Conservation (phyloP, 2,329 filamentous ascomycete genomes). For the Exophiala oligosperma region DNA sequence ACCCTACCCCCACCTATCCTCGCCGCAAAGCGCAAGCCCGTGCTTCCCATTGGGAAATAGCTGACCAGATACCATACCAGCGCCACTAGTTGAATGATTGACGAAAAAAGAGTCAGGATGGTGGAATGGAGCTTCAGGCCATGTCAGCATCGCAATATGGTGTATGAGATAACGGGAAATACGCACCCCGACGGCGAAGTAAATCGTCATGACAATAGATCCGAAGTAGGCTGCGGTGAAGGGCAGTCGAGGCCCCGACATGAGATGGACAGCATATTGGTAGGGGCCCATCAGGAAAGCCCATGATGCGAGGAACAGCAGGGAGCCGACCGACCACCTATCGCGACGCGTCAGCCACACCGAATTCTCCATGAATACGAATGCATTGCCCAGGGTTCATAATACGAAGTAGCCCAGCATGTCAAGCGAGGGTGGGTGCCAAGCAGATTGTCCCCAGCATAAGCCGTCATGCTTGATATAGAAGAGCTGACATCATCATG, state of each 20-base stretch:
- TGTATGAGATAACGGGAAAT: conserved; percentile 76
- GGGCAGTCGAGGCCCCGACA: conserved; percentile 80
- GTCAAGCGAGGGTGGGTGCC: conserved; percentile 9
- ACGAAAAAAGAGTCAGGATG: conserved; percentile 79
- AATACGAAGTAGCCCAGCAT: conserved; percentile 2
- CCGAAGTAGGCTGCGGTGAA: conserved; percentile 96
- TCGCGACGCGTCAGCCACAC: conserved; percentile 32
- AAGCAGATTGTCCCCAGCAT: conserved; percentile 9
- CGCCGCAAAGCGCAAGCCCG: conserved; percentile 81
- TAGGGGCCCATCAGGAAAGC: conserved; percentile 90
- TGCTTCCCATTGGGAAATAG: conserved; percentile 96
- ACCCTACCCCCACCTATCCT: conserved; percentile 82
- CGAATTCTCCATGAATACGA: conserved; percentile 20
- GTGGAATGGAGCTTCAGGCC: conserved; percentile 84
- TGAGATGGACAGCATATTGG: conserved; percentile 78
- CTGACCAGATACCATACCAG: conserved; percentile 92
- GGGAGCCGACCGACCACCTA: conserved; percentile 93
- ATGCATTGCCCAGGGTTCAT: conserved; percentile 14
- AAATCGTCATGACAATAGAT: conserved; percentile 83
- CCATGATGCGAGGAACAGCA: conserved; percentile 89
- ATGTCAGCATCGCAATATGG: conserved; percentile 96
- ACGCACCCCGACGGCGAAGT: conserved; percentile 81
- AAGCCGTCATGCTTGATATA: conserved; percentile 14
- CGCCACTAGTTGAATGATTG: conserved; percentile 78
- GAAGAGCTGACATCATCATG: conserved; percentile 31